Base-by-base conservation (phyloP, 1,284 basidiomycete genomes). In the Ustilago xerochloae region DNA sequence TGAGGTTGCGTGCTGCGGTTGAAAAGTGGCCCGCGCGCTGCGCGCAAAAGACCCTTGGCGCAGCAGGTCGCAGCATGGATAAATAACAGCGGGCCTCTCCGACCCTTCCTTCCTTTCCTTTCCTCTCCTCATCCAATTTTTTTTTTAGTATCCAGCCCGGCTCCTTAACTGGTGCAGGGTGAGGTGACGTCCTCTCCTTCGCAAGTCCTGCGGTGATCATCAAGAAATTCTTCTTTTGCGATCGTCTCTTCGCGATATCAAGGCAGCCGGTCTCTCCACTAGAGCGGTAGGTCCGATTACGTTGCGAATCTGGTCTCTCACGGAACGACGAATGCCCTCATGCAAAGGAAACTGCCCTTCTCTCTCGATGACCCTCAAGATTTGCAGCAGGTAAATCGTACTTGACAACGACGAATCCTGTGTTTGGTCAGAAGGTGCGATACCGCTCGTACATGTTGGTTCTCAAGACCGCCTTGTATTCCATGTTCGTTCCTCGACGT, bases 361-460 rank as follows among this genome's bases (percentile, higher is more conserved):
- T 18, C 39, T 49, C 51, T 62, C 22, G 59, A 46, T 68, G 56
- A 47, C 59, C 38, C 22, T 43, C 36, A 57, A 56, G 52, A 45
- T 32, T 60, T 51, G 66, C 66, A 57, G 64, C 70, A 64, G 64
- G 61, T 64, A 73, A 56, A 38, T 60, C 61, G 49, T 50, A 58
- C 70, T 55, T 73, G 70, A 43, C 54, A 73, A 56, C 49, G 64
- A 63, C 57, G 64, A 67, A 68, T 73, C 61, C 61, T 68, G 70
- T 73, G 22, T 41, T 53, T 46, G 32, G 32, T 35, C 41, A 55
- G 59, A 56, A 56, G 60, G 43, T 39, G 49, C n/a, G 28, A 45
- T 26, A 20, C 45, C 51, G 43, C 36, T 62, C 46, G 54, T 68
- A 59, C 55, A 55, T 59, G 55, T 46, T 45, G 47, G 52, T n/a